Conservation (phyloP, 2,329 filamentous ascomycete genomes). For the Colletotrichum tropicale region DNA sequence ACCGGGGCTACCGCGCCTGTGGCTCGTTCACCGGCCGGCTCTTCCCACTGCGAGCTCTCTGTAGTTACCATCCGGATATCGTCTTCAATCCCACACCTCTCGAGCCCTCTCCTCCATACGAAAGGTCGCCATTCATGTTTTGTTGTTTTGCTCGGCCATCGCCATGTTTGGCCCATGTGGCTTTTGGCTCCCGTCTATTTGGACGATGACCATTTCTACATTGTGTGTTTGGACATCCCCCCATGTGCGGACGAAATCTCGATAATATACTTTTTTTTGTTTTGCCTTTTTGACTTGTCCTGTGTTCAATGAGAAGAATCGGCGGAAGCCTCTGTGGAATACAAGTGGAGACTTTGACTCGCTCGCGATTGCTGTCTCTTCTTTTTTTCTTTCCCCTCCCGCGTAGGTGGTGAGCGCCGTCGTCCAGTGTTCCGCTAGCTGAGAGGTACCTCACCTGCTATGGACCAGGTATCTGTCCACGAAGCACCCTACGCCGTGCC, state of each 20-base stretch:
- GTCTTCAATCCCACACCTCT: not conserved
- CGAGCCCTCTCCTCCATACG: not conserved
- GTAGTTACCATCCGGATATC: not conserved
- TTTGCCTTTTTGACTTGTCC: not conserved
- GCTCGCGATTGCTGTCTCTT: not conserved
- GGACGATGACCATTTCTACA: not conserved
- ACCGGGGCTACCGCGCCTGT: slow-evolving; percentile 4
- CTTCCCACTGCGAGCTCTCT: not conserved
- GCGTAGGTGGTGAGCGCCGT: not conserved
- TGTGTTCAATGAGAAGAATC: not conserved
- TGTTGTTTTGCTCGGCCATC: not conserved
- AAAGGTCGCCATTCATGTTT: not conserved
- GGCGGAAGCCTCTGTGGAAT: not conserved
- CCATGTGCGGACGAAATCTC: not conserved
- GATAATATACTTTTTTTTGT: not conserved
- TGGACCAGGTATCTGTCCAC: not conserved
- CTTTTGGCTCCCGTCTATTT: not conserved
- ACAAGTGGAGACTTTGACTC: slow-evolving; percentile 16
- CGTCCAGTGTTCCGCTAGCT: not conserved
- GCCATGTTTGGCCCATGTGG: not conserved
- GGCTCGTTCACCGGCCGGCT: not conserved
- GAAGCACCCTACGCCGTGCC: not conserved
- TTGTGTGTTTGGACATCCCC: not conserved
- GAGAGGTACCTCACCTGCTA: not conserved
- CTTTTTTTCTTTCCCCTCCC: not conserved